Evolutionary conservation across 805 yeast genomes (phyloP).

Genomic region (Helenozyma baotianmanensis): DNA sequence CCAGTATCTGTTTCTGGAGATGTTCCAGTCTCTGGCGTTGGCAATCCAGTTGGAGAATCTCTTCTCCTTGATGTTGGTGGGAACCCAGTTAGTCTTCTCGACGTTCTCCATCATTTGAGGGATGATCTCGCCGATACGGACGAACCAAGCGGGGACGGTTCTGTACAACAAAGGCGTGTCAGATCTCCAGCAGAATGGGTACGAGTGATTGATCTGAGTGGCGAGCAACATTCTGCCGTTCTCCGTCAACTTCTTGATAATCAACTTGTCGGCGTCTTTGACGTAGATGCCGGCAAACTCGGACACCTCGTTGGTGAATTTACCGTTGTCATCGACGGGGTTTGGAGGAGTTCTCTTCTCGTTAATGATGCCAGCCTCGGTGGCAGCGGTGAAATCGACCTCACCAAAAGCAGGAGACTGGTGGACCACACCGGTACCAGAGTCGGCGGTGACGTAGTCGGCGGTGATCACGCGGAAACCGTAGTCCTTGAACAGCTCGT

Average conservation of each 20-base stretch:
- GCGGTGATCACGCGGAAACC: constrained; percentile 83
- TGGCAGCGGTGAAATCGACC: constrained; percentile 86
- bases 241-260: constrained; percentile 79
- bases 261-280: constrained; percentile 90
- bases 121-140: constrained; percentile 78
- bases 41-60: constrained; percentile 97
- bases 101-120: constrained; percentile 88
- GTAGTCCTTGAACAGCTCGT: constrained; percentile 64
- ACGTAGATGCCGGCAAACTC: constrained; percentile 82
- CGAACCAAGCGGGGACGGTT: constrained; percentile 98
- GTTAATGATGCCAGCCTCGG: constrained; percentile 66
- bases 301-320: constrained; percentile 68
- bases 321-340: constrained; percentile 92
- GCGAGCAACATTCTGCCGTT: constrained; percentile 70
- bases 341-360: constrained; percentile 76
- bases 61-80: constrained; percentile 82
- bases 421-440: constrained; percentile 99
- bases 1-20: constrained; percentile 98
- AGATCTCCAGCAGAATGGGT: constrained; percentile 99
- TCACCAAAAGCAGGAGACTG: constrained; percentile 99
- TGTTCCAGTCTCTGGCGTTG: constrained; percentile 98
- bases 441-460: constrained; percentile 82
- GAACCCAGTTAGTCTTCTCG: constrained; percentile 91
- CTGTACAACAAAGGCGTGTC: constrained; percentile 96
- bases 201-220: constrained; percentile 87